These are phyloP conservation scores for Penicillium nucicola DNA, from an alignment of 495 filamentous ascomycete species.

Conservation along the genomic window DNA sequence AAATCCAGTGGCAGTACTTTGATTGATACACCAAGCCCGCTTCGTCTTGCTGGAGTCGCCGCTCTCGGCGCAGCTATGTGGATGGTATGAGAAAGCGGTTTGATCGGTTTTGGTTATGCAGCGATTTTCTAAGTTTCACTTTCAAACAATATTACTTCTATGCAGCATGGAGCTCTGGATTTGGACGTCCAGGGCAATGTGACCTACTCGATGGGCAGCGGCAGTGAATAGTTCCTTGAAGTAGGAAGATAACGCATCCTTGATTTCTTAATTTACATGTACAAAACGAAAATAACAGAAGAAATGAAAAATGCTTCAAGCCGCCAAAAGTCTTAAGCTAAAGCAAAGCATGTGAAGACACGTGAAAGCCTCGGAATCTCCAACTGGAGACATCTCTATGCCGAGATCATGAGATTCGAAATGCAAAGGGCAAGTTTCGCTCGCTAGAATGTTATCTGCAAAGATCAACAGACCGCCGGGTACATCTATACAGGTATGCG, in stretches of 20 bases:
- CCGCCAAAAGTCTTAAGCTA: neutral
- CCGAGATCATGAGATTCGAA: constrained; percentile 10
- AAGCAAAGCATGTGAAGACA: constrained; percentile 16
- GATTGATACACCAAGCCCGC: neutral
- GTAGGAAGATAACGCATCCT: no score
- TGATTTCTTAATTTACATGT: no score
- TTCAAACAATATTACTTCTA: no score
- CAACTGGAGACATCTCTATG: constrained; percentile 13
- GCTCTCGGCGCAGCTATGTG: neutral
- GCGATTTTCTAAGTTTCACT: no score
- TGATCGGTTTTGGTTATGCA: no score
- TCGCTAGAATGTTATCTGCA: constrained; percentile 10
- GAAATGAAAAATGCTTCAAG: constrained; percentile 4
- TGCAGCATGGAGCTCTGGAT: no score
- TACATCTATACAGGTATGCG: constrained; percentile 21
- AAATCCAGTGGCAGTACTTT: neutral
- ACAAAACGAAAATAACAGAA: neutral
- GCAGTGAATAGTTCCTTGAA: no score
- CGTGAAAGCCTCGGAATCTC: constrained; percentile 8
- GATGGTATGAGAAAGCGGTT: neutral
- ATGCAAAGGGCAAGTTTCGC: constrained; percentile 11
- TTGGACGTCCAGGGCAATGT: no score
- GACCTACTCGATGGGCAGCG: no score
- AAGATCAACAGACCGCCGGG: constrained; percentile 4
- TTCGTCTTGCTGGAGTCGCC: neutral